These are phyloP conservation scores for Albizia julibrissin DNA, from an alignment of 306 rosid genomes.

Conservation along the genomic window DNA sequence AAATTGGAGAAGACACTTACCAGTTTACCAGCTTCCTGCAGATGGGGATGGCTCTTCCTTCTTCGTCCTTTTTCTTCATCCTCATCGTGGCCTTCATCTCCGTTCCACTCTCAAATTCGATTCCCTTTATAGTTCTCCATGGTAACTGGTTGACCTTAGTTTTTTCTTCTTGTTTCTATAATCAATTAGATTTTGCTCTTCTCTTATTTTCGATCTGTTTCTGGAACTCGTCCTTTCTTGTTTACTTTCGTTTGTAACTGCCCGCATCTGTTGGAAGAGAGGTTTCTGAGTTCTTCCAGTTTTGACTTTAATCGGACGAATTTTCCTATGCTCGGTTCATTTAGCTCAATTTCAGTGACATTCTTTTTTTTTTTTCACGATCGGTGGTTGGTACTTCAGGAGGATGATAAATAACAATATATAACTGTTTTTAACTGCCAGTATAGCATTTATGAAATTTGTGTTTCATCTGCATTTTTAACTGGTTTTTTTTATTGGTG, in stretches of 20 bases:
- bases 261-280: neutral
- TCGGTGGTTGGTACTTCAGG: neutral
- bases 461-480: too few species aligned
- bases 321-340: neutral
- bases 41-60: neutral
- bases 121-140: constrained; percentile 16
- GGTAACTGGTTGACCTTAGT: neutral
- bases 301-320: neutral
- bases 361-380: neutral
- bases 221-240: neutral
- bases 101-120: neutral
- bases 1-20: neutral
- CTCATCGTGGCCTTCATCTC: neutral
- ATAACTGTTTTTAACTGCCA: neutral
- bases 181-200: neutral
- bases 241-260: neutral
- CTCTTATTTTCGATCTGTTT: neutral
- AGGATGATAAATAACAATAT: neutral
- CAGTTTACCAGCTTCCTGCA: neutral
- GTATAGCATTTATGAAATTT: neutral
- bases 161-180: neutral
- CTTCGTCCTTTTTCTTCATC: neutral
- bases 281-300: neutral
- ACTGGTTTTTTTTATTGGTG: neutral
- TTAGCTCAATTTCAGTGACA: neutral